phyloP scores from a whole-genome alignment of 2,329 filamentous ascomycete genomes.

The Sporothrix dimorphospora region DNA sequence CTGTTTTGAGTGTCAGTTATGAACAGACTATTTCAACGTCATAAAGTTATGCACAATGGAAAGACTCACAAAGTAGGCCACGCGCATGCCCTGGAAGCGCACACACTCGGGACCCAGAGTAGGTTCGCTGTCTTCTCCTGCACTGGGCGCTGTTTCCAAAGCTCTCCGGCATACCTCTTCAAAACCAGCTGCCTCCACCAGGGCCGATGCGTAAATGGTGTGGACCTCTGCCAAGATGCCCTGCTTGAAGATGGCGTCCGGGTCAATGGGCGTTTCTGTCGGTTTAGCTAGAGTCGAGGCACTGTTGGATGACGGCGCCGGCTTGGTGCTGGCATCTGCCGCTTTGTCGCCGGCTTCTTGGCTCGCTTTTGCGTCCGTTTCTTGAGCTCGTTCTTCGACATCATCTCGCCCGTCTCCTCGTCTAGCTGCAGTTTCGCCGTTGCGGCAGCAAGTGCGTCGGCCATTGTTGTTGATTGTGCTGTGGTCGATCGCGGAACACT shows the following conservation, averaged over 20 bases:
- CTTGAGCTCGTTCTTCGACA: constrained; percentile 66
- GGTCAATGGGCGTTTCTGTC: constrained; percentile 53
- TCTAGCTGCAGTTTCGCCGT: constrained; percentile 64
- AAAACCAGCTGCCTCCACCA: constrained; percentile 77
- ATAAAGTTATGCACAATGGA: background rate
- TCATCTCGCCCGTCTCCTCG: constrained; percentile 66
- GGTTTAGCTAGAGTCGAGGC: too few relatives aligned
- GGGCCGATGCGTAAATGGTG: constrained; percentile 72
- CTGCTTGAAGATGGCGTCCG: too few relatives aligned
- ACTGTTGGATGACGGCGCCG: too few relatives aligned
- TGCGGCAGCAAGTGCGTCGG: constrained; percentile 50
- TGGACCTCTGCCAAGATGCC: too few relatives aligned
- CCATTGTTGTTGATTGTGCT: constrained; percentile 43
- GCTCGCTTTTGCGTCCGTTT: constrained; percentile 61
- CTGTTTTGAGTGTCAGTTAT: too few relatives aligned
- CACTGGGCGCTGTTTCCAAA: constrained; percentile 62
- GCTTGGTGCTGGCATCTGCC: too few relatives aligned
- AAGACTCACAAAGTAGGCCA: constrained; percentile 71
- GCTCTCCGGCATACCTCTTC: constrained; percentile 75
- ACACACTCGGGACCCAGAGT: constrained; percentile 68
- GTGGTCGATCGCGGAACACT: too few relatives aligned
- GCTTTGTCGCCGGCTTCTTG: constrained; percentile 51
- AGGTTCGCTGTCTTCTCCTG: constrained; percentile 60
- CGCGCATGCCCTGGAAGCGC: constrained; percentile 87
- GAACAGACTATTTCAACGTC: too few relatives aligned